Percentiles rank a stretch among this genome's conserved stretches.
Evolutionary conservation across 2,329 filamentous ascomycete species (phyloP).

Genomic region (Tolypocladium paradoxum): DNA sequence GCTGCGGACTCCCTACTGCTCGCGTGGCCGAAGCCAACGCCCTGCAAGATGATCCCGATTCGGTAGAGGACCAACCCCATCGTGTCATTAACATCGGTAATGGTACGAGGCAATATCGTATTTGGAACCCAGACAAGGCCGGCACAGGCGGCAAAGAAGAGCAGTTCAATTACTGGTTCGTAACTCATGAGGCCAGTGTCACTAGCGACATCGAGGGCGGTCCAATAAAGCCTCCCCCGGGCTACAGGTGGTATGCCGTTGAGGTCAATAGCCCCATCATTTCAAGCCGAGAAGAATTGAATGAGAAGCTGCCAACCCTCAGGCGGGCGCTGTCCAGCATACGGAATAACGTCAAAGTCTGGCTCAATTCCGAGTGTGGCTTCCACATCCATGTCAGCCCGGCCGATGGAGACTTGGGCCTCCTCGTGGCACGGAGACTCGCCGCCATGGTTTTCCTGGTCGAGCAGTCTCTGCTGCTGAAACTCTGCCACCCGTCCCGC

Average conservation of each 20-base stretch:
- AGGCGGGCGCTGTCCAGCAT: conserved; percentile 8
- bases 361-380: conserved; percentile 14
- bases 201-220: neutral
- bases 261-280: conserved; percentile 17
- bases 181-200: neutral
- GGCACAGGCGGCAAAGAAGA: neutral
- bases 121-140: neutral
- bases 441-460: conserved; percentile 11
- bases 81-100: neutral
- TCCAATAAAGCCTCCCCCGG: neutral
- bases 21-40: neutral
- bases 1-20: conserved; percentile 8
- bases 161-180: neutral
- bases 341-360: conserved; percentile 9
- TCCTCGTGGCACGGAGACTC: conserved; percentile 9
- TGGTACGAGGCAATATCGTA: neutral
- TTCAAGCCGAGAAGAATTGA: conserved; percentile 7
- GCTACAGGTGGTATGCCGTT: conserved; percentile 13
- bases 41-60: neutral
- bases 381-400: conserved; percentile 16
- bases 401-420: conserved; percentile 3
- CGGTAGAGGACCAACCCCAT: neutral
- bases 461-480: conserved; percentile 11
- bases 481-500: conserved; percentile 12
- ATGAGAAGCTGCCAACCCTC: conserved; percentile 10